Base-by-base conservation (phyloP, 1,284 basidiomycete species). In the Athelia sp. region DNA sequence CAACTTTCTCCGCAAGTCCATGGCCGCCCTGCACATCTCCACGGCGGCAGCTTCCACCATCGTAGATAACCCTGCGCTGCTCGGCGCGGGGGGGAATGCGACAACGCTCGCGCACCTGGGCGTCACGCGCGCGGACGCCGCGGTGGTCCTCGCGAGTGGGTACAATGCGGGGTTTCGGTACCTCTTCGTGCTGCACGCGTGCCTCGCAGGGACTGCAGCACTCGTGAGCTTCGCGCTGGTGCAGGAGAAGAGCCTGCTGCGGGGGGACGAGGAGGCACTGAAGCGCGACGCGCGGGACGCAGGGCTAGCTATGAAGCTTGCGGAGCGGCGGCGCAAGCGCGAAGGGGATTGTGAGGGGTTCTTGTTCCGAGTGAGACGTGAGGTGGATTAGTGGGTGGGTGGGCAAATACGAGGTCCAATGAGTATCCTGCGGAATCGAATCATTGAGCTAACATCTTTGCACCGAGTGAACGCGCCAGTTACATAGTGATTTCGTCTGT, bases 141-240 rank as follows among this genome's bases (percentile, higher is more conserved):
- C 58, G 2, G 61, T 64, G 24, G 74, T 84, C 36, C 66, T 87
- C 21, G 57, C 64, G 8, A 42, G 61, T 1, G 82, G 80, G 1
- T 87, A 84, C 59, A 76, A 70, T 21, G 57, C 58, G 10, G 85
- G 82, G 0, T 84, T 87, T 63, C 63, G 72, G 34, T 61, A 66
- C 3, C 66, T 87, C 6, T 87, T 87, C 63, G 65, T 80, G 24
- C 58, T 83, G 45, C 81, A 82, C 50, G 76, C 79, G 2, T 62
- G 61, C 29, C 58, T 78, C 35, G 66, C 75, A 13, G 70, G 69
- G 0, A 52, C 74, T 0, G 76, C 75, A n/a, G 75, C 76, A 10
- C 54, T 84, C 10, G 69, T 73, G 2, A 76, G 79, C 50, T 62
- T 80, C 21, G 34, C 76, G n/a, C 72, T 84, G 69, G 82, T 86